Evolutionary conservation across 2,329 filamentous ascomycete genomes (phyloP), one percentile per base, ranked within the genome.

Genomic region (Colletotrichum horii): DNA sequence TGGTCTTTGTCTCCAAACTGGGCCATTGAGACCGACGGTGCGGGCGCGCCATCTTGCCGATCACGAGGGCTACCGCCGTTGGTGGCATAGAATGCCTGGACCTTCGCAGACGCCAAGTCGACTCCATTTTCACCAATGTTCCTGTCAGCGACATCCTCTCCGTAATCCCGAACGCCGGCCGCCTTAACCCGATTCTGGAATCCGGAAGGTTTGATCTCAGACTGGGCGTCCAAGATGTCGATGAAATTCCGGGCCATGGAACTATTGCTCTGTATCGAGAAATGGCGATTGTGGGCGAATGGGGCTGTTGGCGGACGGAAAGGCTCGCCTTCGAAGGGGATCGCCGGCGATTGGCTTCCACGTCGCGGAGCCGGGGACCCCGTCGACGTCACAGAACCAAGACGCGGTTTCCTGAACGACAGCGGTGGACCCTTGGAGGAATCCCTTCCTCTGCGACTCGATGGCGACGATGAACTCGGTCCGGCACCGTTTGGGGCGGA

Each of bases 81-180:
- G 38, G 77, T 60, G 15, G 83, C 79, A 76, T 87, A 85, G 34
- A 84, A 86, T 3, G 83, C 82, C 30, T 82, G 81, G 1, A 84
- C 83, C 14, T 82, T 83, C 14, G 80, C 71, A 3, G 84, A 85
- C 9, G 81, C 78, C 8, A 86, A 76, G 67, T 85, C 78, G 43
- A 81, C 38, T 3, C 80, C 79, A 26, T 85, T 88, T 28, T 84
- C 80, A 6, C 81, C 82, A 61, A 91, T 84, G 76, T 93, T 93
- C 38, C 92, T 86, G 77, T 93, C 91, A 3, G 91, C 91, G 3
- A 93, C 91, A 79, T 93, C 91, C 80, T 94, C 92, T n/a, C 89
- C 91, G 78, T 91, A 93, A 66, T 90, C 88, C 58, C 87, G 85
- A 0, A 85, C 83, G 2, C 90, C 91, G 1, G 89, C 80, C 1